Conservation (phyloP, 2,329 filamentous ascomycete genomes). For the Graphilbum sp. region DNA sequence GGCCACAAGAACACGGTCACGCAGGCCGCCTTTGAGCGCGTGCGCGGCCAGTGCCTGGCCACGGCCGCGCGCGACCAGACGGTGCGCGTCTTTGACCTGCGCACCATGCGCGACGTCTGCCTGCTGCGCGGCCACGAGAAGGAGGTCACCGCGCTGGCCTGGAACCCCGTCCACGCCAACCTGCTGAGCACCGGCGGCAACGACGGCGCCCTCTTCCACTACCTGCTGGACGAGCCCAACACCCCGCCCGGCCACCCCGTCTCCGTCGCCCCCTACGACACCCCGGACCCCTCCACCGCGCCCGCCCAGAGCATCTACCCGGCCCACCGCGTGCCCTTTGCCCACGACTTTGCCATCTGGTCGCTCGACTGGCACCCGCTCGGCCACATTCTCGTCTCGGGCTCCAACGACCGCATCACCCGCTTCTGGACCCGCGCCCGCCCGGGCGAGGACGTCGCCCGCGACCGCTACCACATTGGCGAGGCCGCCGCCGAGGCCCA, state of each 20-base stretch:
- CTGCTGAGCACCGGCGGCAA: slow-evolving; percentile 80
- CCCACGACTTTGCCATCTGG: slow-evolving; percentile 94
- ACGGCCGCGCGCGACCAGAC: slow-evolving; percentile 90
- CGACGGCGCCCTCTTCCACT: slow-evolving; percentile 82
- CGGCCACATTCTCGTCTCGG: slow-evolving; percentile 86
- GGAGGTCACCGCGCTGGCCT: slow-evolving; percentile 80
- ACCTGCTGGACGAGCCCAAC: slow-evolving; percentile 90
- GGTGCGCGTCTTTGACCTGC: slow-evolving; percentile 81
- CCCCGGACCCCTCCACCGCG: slow-evolving; percentile 59
- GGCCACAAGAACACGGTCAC: slow-evolving; percentile 97
- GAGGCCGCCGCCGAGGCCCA: slow-evolving; percentile 85
- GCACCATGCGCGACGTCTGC: slow-evolving; percentile 97
- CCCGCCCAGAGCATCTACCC: slow-evolving; percentile 85
- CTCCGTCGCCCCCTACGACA: slow-evolving; percentile 71
- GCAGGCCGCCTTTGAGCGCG: slow-evolving; percentile 77
- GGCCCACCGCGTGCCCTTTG: slow-evolving; percentile 70
- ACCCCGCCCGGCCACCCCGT: slow-evolving; percentile 56
- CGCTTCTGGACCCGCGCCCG: slow-evolving; percentile 89
- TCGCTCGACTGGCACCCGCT: slow-evolving; percentile 95
- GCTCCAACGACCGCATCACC: slow-evolving; percentile 91
- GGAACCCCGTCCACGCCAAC: slow-evolving; percentile 85
- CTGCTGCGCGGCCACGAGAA: slow-evolving; percentile 90
- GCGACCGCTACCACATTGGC: slow-evolving; percentile 90
- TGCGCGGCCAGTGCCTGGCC: slow-evolving; percentile 69
- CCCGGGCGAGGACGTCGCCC: slow-evolving; percentile 68